These are phyloP conservation scores for Silene noctiflora DNA, from an alignment of 179 eudicot species.

Conservation along the genomic window DNA sequence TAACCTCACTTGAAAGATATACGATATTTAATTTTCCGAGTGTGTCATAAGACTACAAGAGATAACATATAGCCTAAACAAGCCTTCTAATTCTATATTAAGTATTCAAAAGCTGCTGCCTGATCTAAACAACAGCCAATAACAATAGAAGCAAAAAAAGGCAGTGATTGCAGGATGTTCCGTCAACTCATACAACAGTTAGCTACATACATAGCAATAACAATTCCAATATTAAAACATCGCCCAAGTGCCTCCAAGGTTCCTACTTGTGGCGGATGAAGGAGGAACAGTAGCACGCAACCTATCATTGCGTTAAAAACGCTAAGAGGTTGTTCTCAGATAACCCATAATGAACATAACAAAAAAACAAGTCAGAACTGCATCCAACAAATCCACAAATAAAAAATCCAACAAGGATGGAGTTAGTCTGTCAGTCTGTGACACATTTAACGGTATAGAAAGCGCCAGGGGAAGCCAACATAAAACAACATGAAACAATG, in stretches of 20 bases:
- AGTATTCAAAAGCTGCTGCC: neutral
- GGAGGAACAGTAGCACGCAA: neutral
- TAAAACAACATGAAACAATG: neutral
- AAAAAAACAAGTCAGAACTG: neutral
- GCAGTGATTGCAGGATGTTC: neutral
- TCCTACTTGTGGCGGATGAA: neutral
- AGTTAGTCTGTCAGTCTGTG: too few relatives aligned
- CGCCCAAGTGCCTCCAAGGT: neutral
- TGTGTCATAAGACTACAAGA: neutral
- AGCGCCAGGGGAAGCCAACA: neutral
- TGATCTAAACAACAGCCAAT: neutral
- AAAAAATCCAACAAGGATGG: neutral
- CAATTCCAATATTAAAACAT: neutral
- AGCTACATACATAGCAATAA: neutral
- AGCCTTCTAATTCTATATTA: neutral
- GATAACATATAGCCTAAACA: neutral
- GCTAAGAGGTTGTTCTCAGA: neutral
- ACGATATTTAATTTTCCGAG: too few relatives aligned
- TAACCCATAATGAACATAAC: neutral
- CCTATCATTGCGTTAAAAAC: neutral
- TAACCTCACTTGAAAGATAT: too few relatives aligned
- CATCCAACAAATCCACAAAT: neutral
- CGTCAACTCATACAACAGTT: neutral
- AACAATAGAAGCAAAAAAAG: neutral
- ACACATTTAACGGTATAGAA: neutral